Evolutionary conservation across 441 rosid species (phyloP).

Genomic region (Pelargonium fulgidum): DNA sequence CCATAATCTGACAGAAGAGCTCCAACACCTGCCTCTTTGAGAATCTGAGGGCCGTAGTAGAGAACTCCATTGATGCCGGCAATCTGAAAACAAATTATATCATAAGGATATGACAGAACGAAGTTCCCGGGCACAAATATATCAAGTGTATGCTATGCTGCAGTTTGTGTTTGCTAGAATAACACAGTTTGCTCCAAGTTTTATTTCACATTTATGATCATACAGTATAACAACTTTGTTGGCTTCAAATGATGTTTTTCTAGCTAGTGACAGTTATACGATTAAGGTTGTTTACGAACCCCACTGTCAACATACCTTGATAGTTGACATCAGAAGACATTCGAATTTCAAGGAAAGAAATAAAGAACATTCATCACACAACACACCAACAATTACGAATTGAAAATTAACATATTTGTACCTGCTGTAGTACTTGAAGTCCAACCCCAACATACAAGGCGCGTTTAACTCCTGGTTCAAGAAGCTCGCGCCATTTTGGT

Average conservation of each 20-base stretch:
- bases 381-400: too few species aligned
- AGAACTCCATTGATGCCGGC: slow-evolving; percentile 54
- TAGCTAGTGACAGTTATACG: too few species aligned
- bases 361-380: too few species aligned
- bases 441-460: slow-evolving; percentile 25
- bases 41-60: slow-evolving; percentile 50
- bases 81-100: slow-evolving; percentile 27
- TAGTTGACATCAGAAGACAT: too few species aligned
- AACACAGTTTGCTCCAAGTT: too few species aligned
- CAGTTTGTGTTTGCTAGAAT: neutral
- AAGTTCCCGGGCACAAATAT: neutral
- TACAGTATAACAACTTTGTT: too few species aligned
- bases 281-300: too few species aligned
- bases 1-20: slow-evolving; percentile 38
- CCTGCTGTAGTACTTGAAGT: slow-evolving; percentile 28
- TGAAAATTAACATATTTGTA: neutral
- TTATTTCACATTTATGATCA: too few species aligned
- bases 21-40: slow-evolving; percentile 44
- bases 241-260: too few species aligned
- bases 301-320: too few species aligned
- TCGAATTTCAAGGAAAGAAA: too few species aligned
- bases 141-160: neutral
- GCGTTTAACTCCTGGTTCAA: slow-evolving; percentile 26
- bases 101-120: neutral
- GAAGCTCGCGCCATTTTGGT: slow-evolving; percentile 18